Evolutionary conservation across 129 eudicot genomes (phyloP), one percentile per base, ranked within the genome.

Genomic region (Chrysanthemum lavandulifolium): DNA sequence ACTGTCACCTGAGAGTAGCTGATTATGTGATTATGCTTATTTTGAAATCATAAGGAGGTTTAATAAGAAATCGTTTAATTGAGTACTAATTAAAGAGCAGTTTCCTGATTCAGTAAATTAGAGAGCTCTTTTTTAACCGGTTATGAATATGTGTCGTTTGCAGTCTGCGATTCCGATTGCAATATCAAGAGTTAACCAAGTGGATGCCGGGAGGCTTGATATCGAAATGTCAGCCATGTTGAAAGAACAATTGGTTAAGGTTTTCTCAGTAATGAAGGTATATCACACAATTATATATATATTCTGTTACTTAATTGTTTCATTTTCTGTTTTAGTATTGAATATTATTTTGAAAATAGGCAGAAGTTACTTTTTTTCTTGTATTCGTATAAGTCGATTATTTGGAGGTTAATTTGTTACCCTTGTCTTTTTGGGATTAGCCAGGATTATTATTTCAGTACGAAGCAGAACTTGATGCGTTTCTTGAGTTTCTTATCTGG

Each of bases 381-480:
- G 18, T 21, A 67, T 25, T 23, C 6, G 15, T 1, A 68, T 51
- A n/a, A 25, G n/a, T 68, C 72, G 9, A 10, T 40, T 74, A 7
- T 65, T 48, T 65, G 69, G 67, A 59, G 72, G 73, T 82, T 80
- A 76, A 87, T 84, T 80, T 72, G 80, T 50, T 77, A 62, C 74
- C 36, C 36, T 67, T 83, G 43, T 64, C 47, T 63, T 61, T 82
- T 86, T 83, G 96, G 86, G 73, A 83, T 88, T 91, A 95, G 99
- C 99, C 97, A 91, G 99, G 99, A 80, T 79, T 95, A 81, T 81
- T 95, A 80, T 95, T 91, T 75, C 99, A 95, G 75, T 90, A 91
- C 63, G 99, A 95, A 78, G 82, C 99, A 10, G 97, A 95, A 82
- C 97, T 95, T 25, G 99, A 91, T 79, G 99, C 99, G 27, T 95